Base-by-base conservation (phyloP, 148 eudicot species). In the Dysphania ambrosioides region DNA sequence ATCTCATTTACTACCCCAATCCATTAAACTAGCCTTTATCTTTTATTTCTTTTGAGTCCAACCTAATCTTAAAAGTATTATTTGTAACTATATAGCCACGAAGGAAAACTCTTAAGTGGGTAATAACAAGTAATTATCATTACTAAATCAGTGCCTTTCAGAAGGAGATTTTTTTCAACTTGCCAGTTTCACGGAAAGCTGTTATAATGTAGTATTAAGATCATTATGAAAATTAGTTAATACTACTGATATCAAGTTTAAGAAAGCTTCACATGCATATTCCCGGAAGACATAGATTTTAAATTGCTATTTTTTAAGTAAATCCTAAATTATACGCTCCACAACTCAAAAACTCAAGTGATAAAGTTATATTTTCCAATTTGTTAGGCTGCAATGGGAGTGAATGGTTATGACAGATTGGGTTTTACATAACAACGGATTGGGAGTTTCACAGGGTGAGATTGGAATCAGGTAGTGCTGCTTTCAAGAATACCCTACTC, bases 401-500 rank as follows among this genome's bases (percentile, higher is more conserved):
- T 29, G 23, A 65, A 42, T 18, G 30, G 18, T 29, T 73, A 57
- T 73, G n/a, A 72, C 72, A 72, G 58, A 66, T 62, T 49, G 44
- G 21, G 38, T 57, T 16, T 47, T 26, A 15, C 56, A 66, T 19
- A 73, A 23, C 44, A 35, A 66, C 60, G 40, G 63, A 42, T 26
- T 61, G 40, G 66, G 21, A 65, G 76, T 64, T 36, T 68, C 73
- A 73, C 30, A 8, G 23, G 23, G 26, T 73, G 24, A 31, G 58
- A 66, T 13, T 19, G 47, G 40, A 31, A 59, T 67, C 34, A 70
- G 23, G 42, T 51, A 55, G 41, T 70, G 24, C 30, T 72, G 68
- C 24, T 34, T 40, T 42, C 68, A 59, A 71, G 72, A 79, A 61
- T 71, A 62, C 40, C 72, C 24, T 77, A 77, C 5, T 79, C 79